A percentile compares a stretch with the other conserved stretches of the same genome.
Conservation (phyloP, 2,329 filamentous ascomycete species). For the Sarocladium oryzae region DNA sequence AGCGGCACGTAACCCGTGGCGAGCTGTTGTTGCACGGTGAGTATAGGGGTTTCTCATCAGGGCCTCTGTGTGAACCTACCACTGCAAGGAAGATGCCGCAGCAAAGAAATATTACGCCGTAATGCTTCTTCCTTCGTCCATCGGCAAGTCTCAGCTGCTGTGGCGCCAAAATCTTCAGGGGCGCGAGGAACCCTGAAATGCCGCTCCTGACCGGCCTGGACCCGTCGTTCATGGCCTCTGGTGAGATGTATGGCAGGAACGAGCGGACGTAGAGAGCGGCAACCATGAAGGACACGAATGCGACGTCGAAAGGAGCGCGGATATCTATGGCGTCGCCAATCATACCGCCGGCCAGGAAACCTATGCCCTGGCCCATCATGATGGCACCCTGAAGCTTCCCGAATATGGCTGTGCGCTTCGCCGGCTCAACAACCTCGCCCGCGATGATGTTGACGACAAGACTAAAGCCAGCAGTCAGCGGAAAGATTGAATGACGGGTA, state of each 20-base stretch:
- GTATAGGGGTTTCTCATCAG: neutral
- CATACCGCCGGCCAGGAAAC: slow-evolving; percentile 56
- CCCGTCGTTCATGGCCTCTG: slow-evolving; percentile 27
- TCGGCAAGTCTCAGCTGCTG: slow-evolving; percentile 44
- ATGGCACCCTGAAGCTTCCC: slow-evolving; percentile 60
- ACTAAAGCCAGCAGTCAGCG: slow-evolving; percentile 18
- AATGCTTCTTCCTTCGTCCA: slow-evolving; percentile 47
- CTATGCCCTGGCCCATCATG: slow-evolving; percentile 60
- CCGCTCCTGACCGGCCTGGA: slow-evolving; percentile 20
- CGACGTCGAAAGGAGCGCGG: slow-evolving; percentile 56
- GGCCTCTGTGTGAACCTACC: slow-evolving; percentile 26
- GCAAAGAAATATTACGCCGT: slow-evolving; percentile 58
- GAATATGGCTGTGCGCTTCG: slow-evolving; percentile 56
- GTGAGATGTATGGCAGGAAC: slow-evolving; percentile 44
- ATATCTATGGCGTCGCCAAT: slow-evolving; percentile 59
- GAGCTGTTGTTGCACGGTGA: slow-evolving; percentile 29
- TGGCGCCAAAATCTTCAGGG: slow-evolving; percentile 54
- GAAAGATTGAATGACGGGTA: no score
- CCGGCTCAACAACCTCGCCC: slow-evolving; percentile 55
- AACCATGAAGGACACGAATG: slow-evolving; percentile 49
- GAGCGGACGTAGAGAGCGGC: slow-evolving; percentile 35
- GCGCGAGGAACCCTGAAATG: slow-evolving; percentile 53
- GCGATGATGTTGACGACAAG: slow-evolving; percentile 63
- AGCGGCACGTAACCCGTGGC: slow-evolving; percentile 62
- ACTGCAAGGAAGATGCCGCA: slow-evolving; percentile 61